Evolutionary conservation across 108 stramenopile genomes (phyloP), one percentile per base, ranked within the genome.

Genomic region (Pseudonitzschia delicatissima): DNA sequence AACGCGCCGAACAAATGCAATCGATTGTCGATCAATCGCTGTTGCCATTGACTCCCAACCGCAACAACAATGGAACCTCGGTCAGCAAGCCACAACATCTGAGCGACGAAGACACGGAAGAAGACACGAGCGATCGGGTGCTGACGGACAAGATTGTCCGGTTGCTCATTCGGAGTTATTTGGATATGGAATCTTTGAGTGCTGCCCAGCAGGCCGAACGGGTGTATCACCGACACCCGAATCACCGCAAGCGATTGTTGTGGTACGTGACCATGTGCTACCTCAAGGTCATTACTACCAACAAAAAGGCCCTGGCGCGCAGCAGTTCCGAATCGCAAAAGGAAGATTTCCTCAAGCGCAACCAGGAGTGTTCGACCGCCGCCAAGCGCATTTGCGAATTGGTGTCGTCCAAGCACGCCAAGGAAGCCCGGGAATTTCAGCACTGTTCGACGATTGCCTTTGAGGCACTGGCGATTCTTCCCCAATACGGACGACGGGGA

Each of bases 111-210:
- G 37, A 42, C 36, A 36, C 26, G 20, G 37, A 61, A 20, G 32
- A 21, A 4, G 32, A 61, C 36, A 21, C 23, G 36, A 61, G 32
- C 53, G 31, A 55, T 29, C 29, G 29, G 4, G 53, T 55, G 4
- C 32, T 74, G 66, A 42, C 66, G 8, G 40, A 62, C 45, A 74
- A 74, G 61, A 42, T 50, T 12, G 33, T 67, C 7, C 58, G 59
- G 2, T 35, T 67, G 42, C 27, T 64, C 40, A 45, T 74, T 32
- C 66, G 73, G 39, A 45, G 66, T 20, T 62, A 74, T 53, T 47
- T 21, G 12, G 73, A 74, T 40, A 29, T 20, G 23, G 66, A 49
- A 39, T 53, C 48, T 3, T 40, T 67, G 11, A 40, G 45, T 5
- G 66, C 59, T 7, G 57, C 51, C 2, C 57, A 53, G 28, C 47